A percentile compares a stretch with the other conserved stretches of the same genome.
These are phyloP conservation scores for Vigna radiata DNA, from an alignment of 306 rosid genomes.

Conservation along the genomic window DNA sequence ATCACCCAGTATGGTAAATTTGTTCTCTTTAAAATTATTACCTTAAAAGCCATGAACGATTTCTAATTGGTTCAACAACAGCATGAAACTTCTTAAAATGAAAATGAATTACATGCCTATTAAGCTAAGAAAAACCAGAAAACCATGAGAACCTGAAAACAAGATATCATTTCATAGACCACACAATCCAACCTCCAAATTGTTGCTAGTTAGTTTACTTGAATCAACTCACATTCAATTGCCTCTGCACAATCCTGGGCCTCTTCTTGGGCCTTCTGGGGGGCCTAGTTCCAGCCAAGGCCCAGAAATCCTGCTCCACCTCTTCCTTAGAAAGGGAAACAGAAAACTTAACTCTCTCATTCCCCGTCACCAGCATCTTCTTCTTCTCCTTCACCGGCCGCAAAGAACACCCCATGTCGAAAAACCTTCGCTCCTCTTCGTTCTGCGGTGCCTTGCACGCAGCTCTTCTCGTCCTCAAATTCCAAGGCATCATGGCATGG, in stretches of 20 bases:
- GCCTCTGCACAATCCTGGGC: slow-evolving; percentile 60
- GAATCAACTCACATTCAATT: slow-evolving; percentile 56
- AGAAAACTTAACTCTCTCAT: slow-evolving; percentile 44
- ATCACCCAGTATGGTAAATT: not conserved
- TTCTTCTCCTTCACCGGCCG: slow-evolving; percentile 44
- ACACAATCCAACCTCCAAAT: not conserved
- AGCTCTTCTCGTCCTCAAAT: slow-evolving; percentile 69
- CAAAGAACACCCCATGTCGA: slow-evolving; percentile 44
- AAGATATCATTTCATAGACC: not conserved
- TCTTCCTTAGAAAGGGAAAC: slow-evolving; percentile 59
- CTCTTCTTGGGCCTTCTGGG: slow-evolving; percentile 69
- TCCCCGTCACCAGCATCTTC: not conserved
- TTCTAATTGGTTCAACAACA: not conserved
- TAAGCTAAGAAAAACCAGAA: not conserved
- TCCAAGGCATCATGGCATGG: slow-evolving; percentile 60
- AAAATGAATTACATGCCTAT: not conserved
- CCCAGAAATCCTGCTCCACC: slow-evolving; percentile 62
- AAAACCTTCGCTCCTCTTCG: slow-evolving; percentile 44
- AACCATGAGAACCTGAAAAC: not conserved
- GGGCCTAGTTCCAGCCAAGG: slow-evolving; percentile 50
- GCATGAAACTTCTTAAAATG: not conserved
- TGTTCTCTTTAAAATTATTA: not conserved
- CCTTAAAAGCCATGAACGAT: not conserved
- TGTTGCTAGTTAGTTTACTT: not conserved
- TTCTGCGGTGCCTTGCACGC: slow-evolving; percentile 56